Percentiles rank a stretch among this genome's conserved stretches.
Evolutionary conservation across 805 yeast genomes (phyloP).

Genomic region (Lipomyces anomalus): DNA sequence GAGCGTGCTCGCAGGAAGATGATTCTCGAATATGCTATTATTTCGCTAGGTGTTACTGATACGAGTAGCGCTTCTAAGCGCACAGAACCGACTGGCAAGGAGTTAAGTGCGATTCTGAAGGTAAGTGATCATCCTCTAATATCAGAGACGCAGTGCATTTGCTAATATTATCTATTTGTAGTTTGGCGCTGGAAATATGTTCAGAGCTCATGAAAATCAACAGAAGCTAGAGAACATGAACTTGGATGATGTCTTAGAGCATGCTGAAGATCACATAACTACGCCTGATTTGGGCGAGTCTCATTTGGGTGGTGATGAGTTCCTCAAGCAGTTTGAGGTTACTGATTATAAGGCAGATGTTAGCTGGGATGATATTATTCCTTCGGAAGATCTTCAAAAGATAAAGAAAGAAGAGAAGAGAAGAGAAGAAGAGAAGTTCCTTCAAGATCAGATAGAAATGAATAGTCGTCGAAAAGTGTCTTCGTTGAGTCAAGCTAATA

Average conservation of each 20-base stretch:
- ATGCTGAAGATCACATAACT: slow-evolving; percentile 95
- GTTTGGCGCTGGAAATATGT: slow-evolving; percentile 98
- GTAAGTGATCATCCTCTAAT: background rate
- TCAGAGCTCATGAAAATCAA: slow-evolving; percentile 90
- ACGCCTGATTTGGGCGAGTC: slow-evolving; percentile 96
- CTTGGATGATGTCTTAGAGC: slow-evolving; percentile 89
- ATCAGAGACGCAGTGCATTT: background rate
- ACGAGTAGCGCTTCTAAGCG: slow-evolving; percentile 45
- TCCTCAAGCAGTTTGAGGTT: slow-evolving; percentile 92
- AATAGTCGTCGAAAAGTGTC: slow-evolving; percentile 65
- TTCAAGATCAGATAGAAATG: slow-evolving; percentile 86
- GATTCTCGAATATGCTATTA: slow-evolving; percentile 97
- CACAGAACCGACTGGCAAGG: slow-evolving; percentile 78
- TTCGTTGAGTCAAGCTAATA: slow-evolving; percentile 33
- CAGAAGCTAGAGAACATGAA: slow-evolving; percentile 92
- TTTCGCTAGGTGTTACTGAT: slow-evolving; percentile 91
- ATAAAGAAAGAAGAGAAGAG: slow-evolving; percentile 88
- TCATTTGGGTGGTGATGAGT: slow-evolving; percentile 97
- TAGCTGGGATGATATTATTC: slow-evolving; percentile 98
- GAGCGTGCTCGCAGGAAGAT: slow-evolving; percentile 97
- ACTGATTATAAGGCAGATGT: slow-evolving; percentile 93
- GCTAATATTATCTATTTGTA: background rate
- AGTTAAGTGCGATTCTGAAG: slow-evolving; percentile 84
- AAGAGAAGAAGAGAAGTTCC: slow-evolving; percentile 75
- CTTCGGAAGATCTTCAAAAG: slow-evolving; percentile 83